Conservation (phyloP, 2,329 filamentous ascomycete genomes). For the Colletotrichum spaethianum region DNA sequence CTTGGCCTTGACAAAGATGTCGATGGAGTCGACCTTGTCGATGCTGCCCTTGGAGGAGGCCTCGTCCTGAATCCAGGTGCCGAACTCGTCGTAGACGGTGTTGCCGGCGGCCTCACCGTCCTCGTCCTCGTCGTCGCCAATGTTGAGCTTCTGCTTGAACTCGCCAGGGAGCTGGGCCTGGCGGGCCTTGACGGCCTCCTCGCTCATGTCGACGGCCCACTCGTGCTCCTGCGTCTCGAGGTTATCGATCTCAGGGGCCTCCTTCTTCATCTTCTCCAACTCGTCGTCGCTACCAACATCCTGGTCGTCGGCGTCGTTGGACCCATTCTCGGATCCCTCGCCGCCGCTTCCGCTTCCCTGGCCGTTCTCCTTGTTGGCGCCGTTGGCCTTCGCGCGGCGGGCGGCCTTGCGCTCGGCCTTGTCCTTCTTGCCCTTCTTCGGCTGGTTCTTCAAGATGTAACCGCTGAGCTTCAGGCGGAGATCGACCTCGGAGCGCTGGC, state of each 20-base stretch:
- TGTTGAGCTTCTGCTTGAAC: constrained; percentile 90
- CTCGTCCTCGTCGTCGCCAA: constrained; percentile 83
- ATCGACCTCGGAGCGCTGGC: constrained; percentile 92
- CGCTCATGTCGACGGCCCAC: constrained; percentile 97
- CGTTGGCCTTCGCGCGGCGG: constrained; percentile 85
- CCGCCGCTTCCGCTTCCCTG: constrained; percentile 76
- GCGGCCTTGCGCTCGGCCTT: constrained; percentile 93
- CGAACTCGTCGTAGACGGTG: constrained; percentile 90
- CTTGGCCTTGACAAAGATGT: constrained; percentile 97
- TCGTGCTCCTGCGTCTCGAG: constrained; percentile 84
- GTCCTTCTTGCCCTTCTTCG: constrained; percentile 96
- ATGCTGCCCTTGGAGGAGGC: constrained; percentile 80
- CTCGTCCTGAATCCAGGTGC: constrained; percentile 89
- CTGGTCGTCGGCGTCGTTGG: constrained; percentile 64
- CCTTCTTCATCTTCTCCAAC: constrained; percentile 84
- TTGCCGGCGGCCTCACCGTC: constrained; percentile 82
- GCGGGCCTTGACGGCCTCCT: constrained; percentile 94
- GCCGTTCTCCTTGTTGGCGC: constrained; percentile 64
- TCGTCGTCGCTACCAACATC: constrained; percentile 92
- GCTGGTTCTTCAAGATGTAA: constrained; percentile 97
- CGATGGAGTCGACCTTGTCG: constrained; percentile 86
- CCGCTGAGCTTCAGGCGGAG: constrained; percentile 94
- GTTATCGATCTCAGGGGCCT: constrained; percentile 64
- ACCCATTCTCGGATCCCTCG: constrained; percentile 64
- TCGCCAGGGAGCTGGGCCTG: constrained; percentile 94